Conservation (phyloP, 345 rosid genomes). For the Mercurialis annua region DNA sequence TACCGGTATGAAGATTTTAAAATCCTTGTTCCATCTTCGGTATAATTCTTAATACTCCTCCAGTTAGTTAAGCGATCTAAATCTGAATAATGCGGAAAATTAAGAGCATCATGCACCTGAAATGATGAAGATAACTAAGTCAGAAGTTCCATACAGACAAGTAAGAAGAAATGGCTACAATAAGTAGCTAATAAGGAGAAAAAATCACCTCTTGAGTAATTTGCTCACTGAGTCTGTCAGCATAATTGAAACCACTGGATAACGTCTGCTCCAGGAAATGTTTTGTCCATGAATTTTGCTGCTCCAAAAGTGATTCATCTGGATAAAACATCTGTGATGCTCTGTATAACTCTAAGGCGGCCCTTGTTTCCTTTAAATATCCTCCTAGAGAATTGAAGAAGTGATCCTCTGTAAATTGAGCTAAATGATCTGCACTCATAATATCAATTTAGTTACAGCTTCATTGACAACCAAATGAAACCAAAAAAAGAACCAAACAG, state of each 20-base stretch:
- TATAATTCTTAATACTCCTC: conserved; percentile 50
- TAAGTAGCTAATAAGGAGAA: background rate
- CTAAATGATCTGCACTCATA: conserved; percentile 48
- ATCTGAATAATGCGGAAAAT: conserved; percentile 47
- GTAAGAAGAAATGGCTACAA: background rate
- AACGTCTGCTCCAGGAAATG: conserved; percentile 46
- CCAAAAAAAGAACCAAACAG: background rate
- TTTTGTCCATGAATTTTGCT: conserved; percentile 52
- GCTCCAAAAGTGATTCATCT: conserved; percentile 47
- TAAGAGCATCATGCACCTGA: conserved; percentile 67
- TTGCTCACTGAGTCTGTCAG: conserved; percentile 27
- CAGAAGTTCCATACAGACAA: background rate
- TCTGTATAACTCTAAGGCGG: conserved; percentile 63
- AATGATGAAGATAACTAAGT: conserved; percentile 15
- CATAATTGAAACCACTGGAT: conserved; percentile 32
- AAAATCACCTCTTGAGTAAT: conserved; percentile 42
- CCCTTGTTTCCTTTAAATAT: conserved; percentile 41
- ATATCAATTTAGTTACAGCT: background rate
- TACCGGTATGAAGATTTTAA: conserved; percentile 66
- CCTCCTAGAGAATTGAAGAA: conserved; percentile 59
- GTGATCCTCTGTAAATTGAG: conserved; percentile 43
- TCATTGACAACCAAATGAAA: conserved; percentile 9
- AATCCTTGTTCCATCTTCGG: conserved; percentile 38
- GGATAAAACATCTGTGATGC: conserved; percentile 55
- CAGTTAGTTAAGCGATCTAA: conserved; percentile 54